Conservation (phyloP, 73 alveolate genomes). For the Paramecium tetraurelia region DNA sequence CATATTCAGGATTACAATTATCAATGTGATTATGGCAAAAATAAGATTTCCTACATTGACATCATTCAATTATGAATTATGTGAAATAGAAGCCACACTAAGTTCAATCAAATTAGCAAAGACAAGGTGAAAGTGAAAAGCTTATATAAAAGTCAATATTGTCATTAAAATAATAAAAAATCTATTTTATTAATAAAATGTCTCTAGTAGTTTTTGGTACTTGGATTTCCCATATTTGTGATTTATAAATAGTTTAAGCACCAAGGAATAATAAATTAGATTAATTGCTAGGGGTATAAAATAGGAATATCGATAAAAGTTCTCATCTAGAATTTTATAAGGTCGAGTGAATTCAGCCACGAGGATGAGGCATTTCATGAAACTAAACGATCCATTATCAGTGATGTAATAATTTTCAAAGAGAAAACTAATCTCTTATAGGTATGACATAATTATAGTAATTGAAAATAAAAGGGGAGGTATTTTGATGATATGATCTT, state of each 20-base stretch:
- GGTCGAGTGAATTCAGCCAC: not conserved
- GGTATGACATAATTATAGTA: not conserved
- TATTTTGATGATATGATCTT: not conserved
- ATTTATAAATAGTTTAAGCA: not conserved
- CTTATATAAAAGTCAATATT: not conserved
- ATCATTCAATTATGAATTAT: not conserved
- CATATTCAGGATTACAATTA: not conserved
- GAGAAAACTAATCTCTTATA: not conserved
- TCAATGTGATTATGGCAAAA: not conserved
- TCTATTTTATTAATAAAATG: not conserved
- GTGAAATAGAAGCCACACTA: not conserved
- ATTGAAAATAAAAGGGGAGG: not conserved
- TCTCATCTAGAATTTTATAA: not conserved
- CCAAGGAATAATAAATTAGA: not conserved
- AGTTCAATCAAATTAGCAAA: not conserved
- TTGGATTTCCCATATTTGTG: not conserved
- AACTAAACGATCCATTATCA: not conserved
- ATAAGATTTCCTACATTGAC: not conserved
- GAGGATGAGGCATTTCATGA: not conserved
- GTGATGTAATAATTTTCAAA: not conserved
- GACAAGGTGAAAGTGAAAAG: not conserved
- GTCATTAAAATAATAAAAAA: not conserved
- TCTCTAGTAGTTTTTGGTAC: not conserved
- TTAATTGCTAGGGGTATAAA: not conserved
- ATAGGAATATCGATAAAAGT: not conserved